Conservation (phyloP, 306 rosid genomes). For the Dryas alaskensis region DNA sequence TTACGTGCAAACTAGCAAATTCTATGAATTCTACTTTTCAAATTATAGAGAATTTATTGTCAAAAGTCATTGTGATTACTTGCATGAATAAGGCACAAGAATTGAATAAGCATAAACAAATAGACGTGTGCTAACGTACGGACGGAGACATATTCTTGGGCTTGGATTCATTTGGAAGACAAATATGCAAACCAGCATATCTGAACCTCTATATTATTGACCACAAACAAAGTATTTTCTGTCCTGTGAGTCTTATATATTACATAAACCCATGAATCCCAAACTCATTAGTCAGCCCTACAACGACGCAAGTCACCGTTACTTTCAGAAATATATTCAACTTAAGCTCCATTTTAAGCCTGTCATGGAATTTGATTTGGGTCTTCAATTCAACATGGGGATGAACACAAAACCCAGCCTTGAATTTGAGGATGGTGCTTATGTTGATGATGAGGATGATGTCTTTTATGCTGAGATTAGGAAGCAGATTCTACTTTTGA, state of each 20-base stretch:
- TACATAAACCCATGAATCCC: background rate
- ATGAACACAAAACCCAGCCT: constrained; percentile 25
- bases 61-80: constrained; percentile 23
- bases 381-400: constrained; percentile 26
- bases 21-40: background rate
- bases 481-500: constrained; percentile 60
- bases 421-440: constrained; percentile 27
- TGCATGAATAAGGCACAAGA: constrained; percentile 2
- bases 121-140: constrained; percentile 37
- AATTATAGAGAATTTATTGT: background rate
- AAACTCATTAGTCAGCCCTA: background rate
- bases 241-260: constrained; percentile 18
- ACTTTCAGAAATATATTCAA: background rate
- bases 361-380: constrained; percentile 1
- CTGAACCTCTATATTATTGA: constrained; percentile 28
- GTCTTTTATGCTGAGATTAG: constrained; percentile 59
- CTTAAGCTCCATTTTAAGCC: background rate
- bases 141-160: constrained; percentile 35
- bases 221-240: constrained; percentile 18
- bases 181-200: constrained; percentile 13
- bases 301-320: constrained; percentile 15
- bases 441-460: constrained; percentile 35
- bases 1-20: constrained; percentile 29
- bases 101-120: constrained; percentile 4
- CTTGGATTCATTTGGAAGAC: constrained; percentile 37